A percentile compares a stretch with the other conserved stretches of the same genome.
These are phyloP conservation scores for Harringtonia lauricola DNA, from an alignment of 2,329 filamentous ascomycete genomes.

Conservation along the genomic window DNA sequence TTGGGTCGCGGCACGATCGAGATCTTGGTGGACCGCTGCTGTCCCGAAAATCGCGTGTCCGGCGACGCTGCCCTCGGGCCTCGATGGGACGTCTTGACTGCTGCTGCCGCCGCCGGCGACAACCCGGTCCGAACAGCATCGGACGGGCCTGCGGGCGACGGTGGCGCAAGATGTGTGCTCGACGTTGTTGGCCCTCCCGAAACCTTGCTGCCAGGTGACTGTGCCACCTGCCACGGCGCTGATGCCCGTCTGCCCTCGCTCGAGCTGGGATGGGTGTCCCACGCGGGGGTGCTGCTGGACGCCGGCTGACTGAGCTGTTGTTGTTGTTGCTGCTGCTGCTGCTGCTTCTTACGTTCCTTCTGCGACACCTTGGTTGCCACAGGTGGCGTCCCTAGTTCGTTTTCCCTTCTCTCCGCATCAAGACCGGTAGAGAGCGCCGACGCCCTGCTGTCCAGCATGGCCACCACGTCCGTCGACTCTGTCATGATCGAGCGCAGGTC, in stretches of 20 bases:
- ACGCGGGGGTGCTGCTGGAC: constrained; percentile 18
- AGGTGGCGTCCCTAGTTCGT: background rate
- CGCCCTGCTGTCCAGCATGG: constrained; percentile 18
- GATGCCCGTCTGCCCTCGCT: constrained; percentile 1
- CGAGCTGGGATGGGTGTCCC: constrained; percentile 22
- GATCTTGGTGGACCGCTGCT: constrained; percentile 29
- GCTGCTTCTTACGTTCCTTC: constrained; percentile 79
- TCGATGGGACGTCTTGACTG: constrained; percentile 26
- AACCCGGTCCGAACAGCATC: too few relatives aligned
- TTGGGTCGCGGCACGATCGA: background rate
- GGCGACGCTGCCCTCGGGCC: constrained; percentile 43
- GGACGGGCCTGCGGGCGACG: constrained; percentile 19
- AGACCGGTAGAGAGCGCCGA: constrained; percentile 44
- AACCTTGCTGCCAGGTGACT: background rate
- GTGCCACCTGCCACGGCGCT: constrained; percentile 1
- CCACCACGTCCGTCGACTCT: constrained; percentile 28
- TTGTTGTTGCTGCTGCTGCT: constrained; percentile 48
- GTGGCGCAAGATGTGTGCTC: constrained; percentile 14
- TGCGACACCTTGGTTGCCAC: constrained; percentile 63
- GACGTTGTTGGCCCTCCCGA: background rate
- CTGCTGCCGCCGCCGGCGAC: constrained; percentile 21
- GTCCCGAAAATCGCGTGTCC: constrained; percentile 52
- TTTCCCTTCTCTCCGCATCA: constrained; percentile 33
- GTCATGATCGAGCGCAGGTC: constrained; percentile 70
- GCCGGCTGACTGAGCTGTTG: constrained; percentile 36